Evolutionary conservation across 2,329 filamentous ascomycete species (phyloP).

Genomic region (Podosphaera aphanis): DNA sequence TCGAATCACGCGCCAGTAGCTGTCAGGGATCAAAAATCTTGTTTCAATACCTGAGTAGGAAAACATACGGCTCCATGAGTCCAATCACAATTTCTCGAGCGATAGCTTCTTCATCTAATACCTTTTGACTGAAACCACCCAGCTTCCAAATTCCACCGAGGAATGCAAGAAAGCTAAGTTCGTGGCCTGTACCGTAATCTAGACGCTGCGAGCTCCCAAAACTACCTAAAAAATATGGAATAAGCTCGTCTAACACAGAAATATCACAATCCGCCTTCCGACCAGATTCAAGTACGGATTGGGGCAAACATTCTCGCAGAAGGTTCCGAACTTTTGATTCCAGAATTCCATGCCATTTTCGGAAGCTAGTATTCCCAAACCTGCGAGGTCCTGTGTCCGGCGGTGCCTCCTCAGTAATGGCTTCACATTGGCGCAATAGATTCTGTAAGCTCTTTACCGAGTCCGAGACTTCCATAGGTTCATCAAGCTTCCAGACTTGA

Average conservation of each 20-base stretch:
- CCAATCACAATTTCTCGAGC: constrained; percentile 65
- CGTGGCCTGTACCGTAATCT: constrained; percentile 91
- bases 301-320: constrained; percentile 31
- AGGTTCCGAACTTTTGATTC: constrained; percentile 33
- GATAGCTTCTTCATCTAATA: constrained; percentile 24
- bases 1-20: constrained; percentile 60
- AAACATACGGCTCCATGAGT: constrained; percentile 55
- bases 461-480: constrained; percentile 19
- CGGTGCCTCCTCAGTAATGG: constrained; percentile 52
- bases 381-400: constrained; percentile 67
- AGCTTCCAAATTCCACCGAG: constrained; percentile 80
- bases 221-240: constrained; percentile 55
- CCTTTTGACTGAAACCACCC: constrained; percentile 43
- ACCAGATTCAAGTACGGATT: constrained; percentile 18
- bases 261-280: constrained; percentile 11
- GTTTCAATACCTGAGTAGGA: neutral
- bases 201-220: constrained; percentile 77
- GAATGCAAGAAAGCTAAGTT: constrained; percentile 85
- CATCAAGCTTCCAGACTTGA: constrained; percentile 27
- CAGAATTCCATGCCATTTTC: constrained; percentile 55
- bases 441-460: constrained; percentile 37
- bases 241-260: constrained; percentile 42
- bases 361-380: constrained; percentile 82
- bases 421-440: constrained; percentile 40
- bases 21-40: constrained; percentile 16